Conservation (phyloP, 164 flowering plant species). For the Kingdonia uniflora region DNA sequence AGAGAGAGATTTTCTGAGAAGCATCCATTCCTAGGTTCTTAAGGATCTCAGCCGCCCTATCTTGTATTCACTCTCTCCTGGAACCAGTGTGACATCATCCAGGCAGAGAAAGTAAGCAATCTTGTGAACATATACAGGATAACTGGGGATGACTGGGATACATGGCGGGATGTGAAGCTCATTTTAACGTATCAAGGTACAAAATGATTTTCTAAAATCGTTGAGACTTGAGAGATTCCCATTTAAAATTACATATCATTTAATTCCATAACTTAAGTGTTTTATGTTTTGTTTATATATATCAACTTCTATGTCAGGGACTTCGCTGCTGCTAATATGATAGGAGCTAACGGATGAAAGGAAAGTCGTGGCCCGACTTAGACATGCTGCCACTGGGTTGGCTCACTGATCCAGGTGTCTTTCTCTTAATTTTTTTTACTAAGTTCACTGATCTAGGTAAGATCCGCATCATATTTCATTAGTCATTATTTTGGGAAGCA, state of each 20-base stretch:
- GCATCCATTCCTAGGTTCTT: slow-evolving; percentile 69
- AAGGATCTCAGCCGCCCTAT: slow-evolving; percentile 48
- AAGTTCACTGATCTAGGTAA: too few species aligned
- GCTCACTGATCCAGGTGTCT: slow-evolving; percentile 72
- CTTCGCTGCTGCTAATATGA: slow-evolving; percentile 48
- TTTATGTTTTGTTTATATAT: not conserved
- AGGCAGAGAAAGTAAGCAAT: slow-evolving; percentile 48
- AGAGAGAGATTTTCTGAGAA: slow-evolving; percentile 6
- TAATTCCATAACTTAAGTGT: not conserved
- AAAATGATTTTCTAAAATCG: not conserved
- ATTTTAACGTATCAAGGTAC: slow-evolving; percentile 76
- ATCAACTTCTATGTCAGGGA: slow-evolving; percentile 36
- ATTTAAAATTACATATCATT: not conserved
- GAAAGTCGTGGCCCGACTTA: slow-evolving; percentile 92
- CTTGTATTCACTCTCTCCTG: slow-evolving; percentile 82
- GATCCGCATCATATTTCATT: too few species aligned
- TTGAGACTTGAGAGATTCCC: slow-evolving; percentile 1
- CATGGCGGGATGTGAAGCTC: slow-evolving; percentile 69
- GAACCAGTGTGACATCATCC: slow-evolving; percentile 64
- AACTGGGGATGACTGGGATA: slow-evolving; percentile 94
- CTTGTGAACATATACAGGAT: slow-evolving; percentile 86
- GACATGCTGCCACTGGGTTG: slow-evolving; percentile 94
- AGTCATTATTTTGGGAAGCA: too few species aligned
- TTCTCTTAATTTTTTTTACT: not conserved
- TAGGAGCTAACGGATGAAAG: slow-evolving; percentile 58